phyloP scores from a whole-genome alignment of 768 basidiomycete genomes.

The Lentinus brumalis region DNA sequence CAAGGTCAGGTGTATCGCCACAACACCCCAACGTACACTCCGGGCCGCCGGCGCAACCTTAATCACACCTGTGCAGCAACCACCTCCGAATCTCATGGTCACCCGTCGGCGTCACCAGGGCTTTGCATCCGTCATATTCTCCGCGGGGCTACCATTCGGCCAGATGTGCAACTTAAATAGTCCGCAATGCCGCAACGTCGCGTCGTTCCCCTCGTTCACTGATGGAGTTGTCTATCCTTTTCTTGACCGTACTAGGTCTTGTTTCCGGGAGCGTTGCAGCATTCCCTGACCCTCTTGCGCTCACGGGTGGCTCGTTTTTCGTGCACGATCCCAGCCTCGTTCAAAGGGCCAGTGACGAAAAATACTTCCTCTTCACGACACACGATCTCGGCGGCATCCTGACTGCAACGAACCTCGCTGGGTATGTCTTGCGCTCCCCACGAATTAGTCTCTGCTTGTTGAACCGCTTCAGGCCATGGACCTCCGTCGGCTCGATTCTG shows the following conservation, averaged over 20 bases:
- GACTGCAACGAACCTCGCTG: constrained; percentile 20
- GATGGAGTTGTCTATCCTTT: not conserved
- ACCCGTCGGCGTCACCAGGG: too few relatives aligned
- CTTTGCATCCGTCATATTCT: too few relatives aligned
- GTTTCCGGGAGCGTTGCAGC: not conserved
- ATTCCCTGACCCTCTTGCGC: constrained; percentile 14
- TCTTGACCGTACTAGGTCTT: not conserved
- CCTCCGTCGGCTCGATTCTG: constrained; percentile 21
- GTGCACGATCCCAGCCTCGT: constrained; percentile 22
- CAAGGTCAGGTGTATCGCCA: too few relatives aligned
- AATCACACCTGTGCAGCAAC: too few relatives aligned
- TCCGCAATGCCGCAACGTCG: too few relatives aligned
- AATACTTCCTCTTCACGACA: constrained; percentile 25
- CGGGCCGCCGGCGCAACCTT: too few relatives aligned
- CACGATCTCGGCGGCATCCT: constrained; percentile 18
- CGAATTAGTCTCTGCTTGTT: not conserved
- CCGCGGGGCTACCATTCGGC: too few relatives aligned
- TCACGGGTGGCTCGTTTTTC: constrained; percentile 6
- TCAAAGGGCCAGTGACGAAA: constrained; percentile 17
- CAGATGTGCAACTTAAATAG: too few relatives aligned
- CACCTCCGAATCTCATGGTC: too few relatives aligned
- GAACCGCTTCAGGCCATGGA: constrained; percentile 22
- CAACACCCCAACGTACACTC: too few relatives aligned
- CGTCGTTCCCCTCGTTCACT: too few relatives aligned
- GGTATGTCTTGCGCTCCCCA: constrained; percentile 2